Base-by-base conservation (phyloP, 805 yeast genomes). In the Ogataea angusta region DNA sequence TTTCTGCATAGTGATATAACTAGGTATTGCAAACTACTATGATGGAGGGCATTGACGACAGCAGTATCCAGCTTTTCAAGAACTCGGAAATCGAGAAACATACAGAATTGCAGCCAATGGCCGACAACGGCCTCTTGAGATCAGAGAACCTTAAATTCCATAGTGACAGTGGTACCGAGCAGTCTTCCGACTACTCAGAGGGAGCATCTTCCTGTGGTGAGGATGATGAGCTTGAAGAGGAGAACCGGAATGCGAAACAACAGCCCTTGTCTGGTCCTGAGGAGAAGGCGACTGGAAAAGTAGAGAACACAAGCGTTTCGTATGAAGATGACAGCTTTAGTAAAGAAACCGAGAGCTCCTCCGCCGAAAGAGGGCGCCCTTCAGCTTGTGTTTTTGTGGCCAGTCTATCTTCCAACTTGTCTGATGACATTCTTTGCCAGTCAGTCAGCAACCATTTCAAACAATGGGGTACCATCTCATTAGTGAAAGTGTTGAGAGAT, bases 301-400 rank as follows among this genome's bases (percentile, higher is more conserved):
- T 29, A 12, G 37, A 31, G 10, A 34, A 25, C 16, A 36, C 30
- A 18, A 36, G 45, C 34, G 47, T 38, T 9, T 39, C 48, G 2
- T 48, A 42, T 22, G 52, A 49, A 23, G 51, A 49, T 5, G 53
- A 47, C 30, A 45, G 49, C 16, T 51, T 49, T 36, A 42, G 48
- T 28, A 48, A 45, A 34, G 49, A 40, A 14, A 27, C 30, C 3
- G 48, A 45, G 18, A 43, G 42, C 28, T 47, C 48, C 4, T 42
- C 54, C 10, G 34, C 51, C n/a, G 59, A 59, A 26, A 49, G 63
- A 47, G 86, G 84, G 6, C 72, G 84, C 34, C 96, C 96, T 12
- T 82, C 95, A 0, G 79, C 95, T 1, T 86, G 95, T 62, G 85
- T 87, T 2, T 87, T 88, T 67, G 95, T 87, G 41, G 95, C 95